A percentile compares a stretch with the other conserved stretches of the same genome.
phyloP scores from a whole-genome alignment of 1,139 yeast genomes.

The Yamadazyma conglobata region DNA sequence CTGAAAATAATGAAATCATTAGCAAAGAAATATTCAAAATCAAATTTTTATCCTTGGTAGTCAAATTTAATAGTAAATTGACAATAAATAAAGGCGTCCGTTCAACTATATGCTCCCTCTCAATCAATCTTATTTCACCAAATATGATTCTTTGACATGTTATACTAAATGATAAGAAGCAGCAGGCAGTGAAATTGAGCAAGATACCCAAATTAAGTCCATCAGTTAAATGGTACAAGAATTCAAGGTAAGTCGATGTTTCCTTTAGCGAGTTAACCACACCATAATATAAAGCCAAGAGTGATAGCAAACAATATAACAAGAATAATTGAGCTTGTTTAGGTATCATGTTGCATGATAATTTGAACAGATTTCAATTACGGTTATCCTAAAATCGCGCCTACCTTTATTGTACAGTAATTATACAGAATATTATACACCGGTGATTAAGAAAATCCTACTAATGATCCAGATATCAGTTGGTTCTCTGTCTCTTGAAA shows the following conservation, averaged over 20 bases:
- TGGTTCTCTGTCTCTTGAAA: conserved; percentile 15
- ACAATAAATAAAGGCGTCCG: conserved; percentile 55
- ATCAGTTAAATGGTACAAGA: conserved; percentile 32
- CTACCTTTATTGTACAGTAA: too few species aligned
- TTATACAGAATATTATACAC: too few species aligned
- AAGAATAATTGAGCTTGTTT: conserved; percentile 20
- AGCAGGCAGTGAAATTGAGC: conserved; percentile 27
- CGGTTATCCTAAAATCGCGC: too few species aligned
- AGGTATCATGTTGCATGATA: conserved; percentile 4
- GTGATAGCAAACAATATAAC: conserved; percentile 25
- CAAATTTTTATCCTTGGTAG: conserved; percentile 47
- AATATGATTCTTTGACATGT: conserved; percentile 52
- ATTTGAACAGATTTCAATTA: conserved; percentile 2
- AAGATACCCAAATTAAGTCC: conserved; percentile 33
- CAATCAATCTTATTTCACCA: conserved; percentile 74
- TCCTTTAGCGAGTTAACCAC: conserved; percentile 22
- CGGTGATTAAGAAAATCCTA: too few species aligned
- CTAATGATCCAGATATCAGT: too few species aligned
- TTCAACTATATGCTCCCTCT: conserved; percentile 74
- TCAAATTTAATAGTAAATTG: conserved; percentile 61
- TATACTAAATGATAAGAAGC: conserved; percentile 41
- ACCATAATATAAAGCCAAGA: conserved; percentile 25
- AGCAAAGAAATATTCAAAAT: conserved; percentile 44
- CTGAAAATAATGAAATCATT: conserved; percentile 49
- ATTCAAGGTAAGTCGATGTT: conserved; percentile 27